A percentile compares a stretch with the other conserved stretches of the same genome.
Evolutionary conservation across 2,329 filamentous ascomycete genomes (phyloP).

Genomic region (Nakataea oryzae): DNA sequence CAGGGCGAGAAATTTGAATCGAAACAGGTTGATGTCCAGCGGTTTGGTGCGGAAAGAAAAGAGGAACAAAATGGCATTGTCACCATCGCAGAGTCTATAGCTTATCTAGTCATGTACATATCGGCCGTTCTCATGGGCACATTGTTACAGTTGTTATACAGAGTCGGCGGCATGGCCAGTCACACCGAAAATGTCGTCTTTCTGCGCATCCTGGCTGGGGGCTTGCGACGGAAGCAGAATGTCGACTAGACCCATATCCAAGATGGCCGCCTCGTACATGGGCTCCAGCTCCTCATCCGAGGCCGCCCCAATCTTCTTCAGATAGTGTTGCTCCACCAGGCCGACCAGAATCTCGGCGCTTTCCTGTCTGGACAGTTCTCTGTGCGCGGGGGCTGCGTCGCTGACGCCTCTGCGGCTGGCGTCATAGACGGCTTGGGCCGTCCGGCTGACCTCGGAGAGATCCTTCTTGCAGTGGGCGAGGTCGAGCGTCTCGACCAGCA

Average conservation of each 20-base stretch:
- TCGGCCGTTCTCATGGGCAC: background rate
- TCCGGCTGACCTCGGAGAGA: slow-evolving; percentile 15
- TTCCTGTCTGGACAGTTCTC: background rate
- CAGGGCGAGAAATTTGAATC: background rate
- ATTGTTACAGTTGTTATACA: background rate
- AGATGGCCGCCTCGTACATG: slow-evolving; percentile 12
- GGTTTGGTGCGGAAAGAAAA: background rate
- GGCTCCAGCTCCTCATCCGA: slow-evolving; percentile 9
- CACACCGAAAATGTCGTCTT: background rate
- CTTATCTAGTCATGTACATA: background rate
- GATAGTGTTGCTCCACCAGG: slow-evolving; percentile 11
- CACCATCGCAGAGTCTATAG: background rate
- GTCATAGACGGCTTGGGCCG: slow-evolving; percentile 14
- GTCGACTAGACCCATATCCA: slow-evolving; percentile 18
- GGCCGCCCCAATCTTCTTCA: background rate
- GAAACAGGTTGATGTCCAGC: background rate
- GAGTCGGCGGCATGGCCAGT: too few relatives aligned
- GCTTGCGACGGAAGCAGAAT: slow-evolving; percentile 7
- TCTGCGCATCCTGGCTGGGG: background rate
- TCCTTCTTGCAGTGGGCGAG: slow-evolving; percentile 11
- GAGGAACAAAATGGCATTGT: too few relatives aligned
- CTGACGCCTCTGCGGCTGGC: slow-evolving; percentile 1
- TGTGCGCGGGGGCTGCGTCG: background rate
- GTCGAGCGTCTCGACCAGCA: slow-evolving; percentile 16
- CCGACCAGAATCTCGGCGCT: slow-evolving; percentile 10